Base-by-base conservation (phyloP, 441 rosid genomes). In the Populus tomentosa region DNA sequence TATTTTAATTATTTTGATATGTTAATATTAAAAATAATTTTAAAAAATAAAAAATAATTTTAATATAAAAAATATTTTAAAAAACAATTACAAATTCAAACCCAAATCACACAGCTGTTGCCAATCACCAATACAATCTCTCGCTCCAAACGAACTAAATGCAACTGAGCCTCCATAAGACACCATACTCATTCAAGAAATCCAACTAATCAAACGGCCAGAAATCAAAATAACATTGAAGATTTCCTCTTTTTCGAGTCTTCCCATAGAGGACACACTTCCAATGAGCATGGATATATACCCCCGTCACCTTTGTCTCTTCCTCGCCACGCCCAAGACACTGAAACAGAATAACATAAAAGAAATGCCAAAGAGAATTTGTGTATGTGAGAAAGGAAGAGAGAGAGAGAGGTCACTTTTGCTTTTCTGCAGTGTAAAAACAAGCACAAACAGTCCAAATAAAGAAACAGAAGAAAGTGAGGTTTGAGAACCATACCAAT, bases 221-320 rank as follows among this genome's bases (percentile, higher is more conserved):
- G 71, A 8, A 79, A 66, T 73, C 69, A 69, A 75, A 70, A 76
- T 77, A 74, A 20, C 10, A 30, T 30, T 30, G 3, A 21, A 7
- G 2, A 1, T 26, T 76, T 28, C 6, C 71, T 13, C 28, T 13
- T 40, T 18, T 59, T 76, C 62, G 65, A 67, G 76, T 76, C 77
- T 77, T 77, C 76, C 77, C 68, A 73, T 62, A 30, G 4, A 30
- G 5, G 32, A 33, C 42, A 70, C 76, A 77, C 79, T 82, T 74
- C 84, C 76, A 72, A 36, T 42, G 30, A 79, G 65, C 18, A 77
- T 79, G 85, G 78, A 73, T 78, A 86, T 81, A 76, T 77, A 76
- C 77, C 79, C 71, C 88, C 82, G 82, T 70, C 81, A 72, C 74
- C 73, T 81, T 79, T 83, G 90, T 80, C 86, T 80, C 82, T 84